phyloP scores from a whole-genome alignment of 23 red algal genomes.

The Gracilaria gracilis region DNA sequence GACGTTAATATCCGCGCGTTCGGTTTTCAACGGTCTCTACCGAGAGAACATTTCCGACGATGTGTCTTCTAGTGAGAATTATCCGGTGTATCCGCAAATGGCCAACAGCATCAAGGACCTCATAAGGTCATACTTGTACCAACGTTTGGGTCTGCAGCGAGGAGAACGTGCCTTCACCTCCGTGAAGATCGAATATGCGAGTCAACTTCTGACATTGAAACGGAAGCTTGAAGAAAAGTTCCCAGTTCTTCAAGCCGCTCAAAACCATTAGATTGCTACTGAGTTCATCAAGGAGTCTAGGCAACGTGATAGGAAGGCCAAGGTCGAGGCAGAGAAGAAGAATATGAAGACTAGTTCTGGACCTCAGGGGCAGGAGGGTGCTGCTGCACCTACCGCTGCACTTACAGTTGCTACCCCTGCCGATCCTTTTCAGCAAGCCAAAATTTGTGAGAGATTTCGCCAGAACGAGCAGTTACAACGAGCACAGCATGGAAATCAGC shows the following conservation, averaged over 20 bases:
- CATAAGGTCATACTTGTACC: background rate
- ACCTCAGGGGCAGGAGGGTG: background rate
- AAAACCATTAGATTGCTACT: background rate
- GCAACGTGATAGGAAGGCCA: constrained; percentile 9
- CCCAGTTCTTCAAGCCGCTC: background rate
- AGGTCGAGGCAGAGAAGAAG: background rate
- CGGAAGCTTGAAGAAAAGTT: background rate
- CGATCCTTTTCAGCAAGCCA: background rate
- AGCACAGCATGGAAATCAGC: no score
- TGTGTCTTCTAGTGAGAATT: background rate
- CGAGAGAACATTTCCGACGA: background rate
- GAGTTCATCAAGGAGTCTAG: background rate
- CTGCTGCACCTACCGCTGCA: no score
- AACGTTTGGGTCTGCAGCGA: background rate
- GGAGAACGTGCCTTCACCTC: background rate
- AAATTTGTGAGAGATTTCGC: background rate
- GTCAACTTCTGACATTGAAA: background rate
- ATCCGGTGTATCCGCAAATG: background rate
- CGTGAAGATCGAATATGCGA: background rate
- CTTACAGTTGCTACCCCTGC: no score
- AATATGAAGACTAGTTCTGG: background rate
- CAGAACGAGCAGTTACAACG: background rate
- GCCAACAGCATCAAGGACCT: background rate
- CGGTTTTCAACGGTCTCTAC: background rate
- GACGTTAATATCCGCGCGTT: background rate